Conservation (phyloP, 2,329 filamentous ascomycete species). For the Neoarthrinium moseri region DNA sequence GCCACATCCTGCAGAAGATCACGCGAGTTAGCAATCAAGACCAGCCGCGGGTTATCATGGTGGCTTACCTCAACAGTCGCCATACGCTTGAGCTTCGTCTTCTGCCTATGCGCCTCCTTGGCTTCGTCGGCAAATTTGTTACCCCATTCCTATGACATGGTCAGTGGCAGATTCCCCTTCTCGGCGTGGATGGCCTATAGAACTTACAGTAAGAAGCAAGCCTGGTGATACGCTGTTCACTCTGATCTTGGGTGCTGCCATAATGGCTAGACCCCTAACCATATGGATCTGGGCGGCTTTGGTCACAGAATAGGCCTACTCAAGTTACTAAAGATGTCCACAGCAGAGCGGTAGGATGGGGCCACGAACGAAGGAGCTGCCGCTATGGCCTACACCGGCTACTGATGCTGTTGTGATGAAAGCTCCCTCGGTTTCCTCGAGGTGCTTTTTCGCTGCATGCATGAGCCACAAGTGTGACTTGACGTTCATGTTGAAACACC, state of each 20-base stretch:
- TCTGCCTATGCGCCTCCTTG: slow-evolving; percentile 52
- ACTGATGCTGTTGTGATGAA: slow-evolving; percentile 66
- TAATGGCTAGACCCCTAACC: slow-evolving; percentile 50
- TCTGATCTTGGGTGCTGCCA: slow-evolving; percentile 53
- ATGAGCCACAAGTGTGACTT: slow-evolving; percentile 62
- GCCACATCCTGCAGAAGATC: slow-evolving; percentile 46
- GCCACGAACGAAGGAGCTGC: slow-evolving; percentile 53
- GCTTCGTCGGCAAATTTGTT: slow-evolving; percentile 55
- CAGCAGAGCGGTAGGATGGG: neutral
- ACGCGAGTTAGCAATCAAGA: slow-evolving; percentile 8
- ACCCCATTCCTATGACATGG: slow-evolving; percentile 66
- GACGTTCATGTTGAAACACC: slow-evolving; percentile 60
- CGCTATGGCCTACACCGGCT: slow-evolving; percentile 62
- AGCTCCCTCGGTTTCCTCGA: slow-evolving; percentile 55
- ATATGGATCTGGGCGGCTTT: slow-evolving; percentile 71
- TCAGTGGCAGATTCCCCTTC: neutral
- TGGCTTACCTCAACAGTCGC: slow-evolving; percentile 47
- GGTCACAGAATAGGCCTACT: slow-evolving; percentile 69
- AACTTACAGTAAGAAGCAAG: slow-evolving; percentile 43
- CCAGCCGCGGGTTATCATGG: slow-evolving; percentile 6
- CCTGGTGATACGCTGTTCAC: slow-evolving; percentile 60
- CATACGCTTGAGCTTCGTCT: slow-evolving; percentile 58
- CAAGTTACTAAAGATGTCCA: neutral
- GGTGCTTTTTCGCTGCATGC: slow-evolving; percentile 50
- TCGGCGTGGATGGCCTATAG: neutral